phyloP scores from a whole-genome alignment of 2,329 filamentous ascomycete genomes.

The Claviceps capensis region DNA sequence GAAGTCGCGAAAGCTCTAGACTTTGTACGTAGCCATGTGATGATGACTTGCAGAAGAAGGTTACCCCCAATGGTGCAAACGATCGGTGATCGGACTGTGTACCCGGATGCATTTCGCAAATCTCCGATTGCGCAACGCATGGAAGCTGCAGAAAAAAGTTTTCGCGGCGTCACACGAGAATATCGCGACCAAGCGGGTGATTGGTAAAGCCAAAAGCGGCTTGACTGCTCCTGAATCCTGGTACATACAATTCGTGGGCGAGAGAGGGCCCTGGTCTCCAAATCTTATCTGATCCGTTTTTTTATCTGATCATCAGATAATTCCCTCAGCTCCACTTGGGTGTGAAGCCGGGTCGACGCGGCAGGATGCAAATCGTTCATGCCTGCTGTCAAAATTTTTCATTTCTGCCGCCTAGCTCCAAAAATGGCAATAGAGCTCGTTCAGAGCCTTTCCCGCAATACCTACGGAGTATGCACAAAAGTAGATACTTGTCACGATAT shows the following conservation, averaged over 20 bases:
- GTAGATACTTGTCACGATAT: too few species aligned
- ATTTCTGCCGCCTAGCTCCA: too few species aligned
- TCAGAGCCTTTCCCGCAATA: too few species aligned
- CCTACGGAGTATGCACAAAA: too few species aligned
- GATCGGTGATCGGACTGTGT: too few species aligned
- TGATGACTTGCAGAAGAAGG: too few species aligned
- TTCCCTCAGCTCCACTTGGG: constrained; percentile 23
- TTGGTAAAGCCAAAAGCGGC: background rate
- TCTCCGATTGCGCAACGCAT: background rate
- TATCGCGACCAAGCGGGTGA: background rate
- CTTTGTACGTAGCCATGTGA: too few species aligned
- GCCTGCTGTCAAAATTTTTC: background rate
- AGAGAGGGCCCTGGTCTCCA: background rate
- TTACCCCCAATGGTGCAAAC: too few species aligned
- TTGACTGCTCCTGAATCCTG: background rate
- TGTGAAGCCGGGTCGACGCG: background rate
- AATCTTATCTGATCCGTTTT: constrained; percentile 27
- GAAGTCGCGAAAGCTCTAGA: too few species aligned
- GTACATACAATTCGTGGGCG: too few species aligned
- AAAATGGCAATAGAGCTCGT: background rate
- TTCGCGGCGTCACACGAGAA: background rate
- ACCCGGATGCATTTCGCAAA: too few species aligned
- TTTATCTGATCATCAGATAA: constrained; percentile 46
- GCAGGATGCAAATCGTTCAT: background rate
- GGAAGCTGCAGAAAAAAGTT: background rate